Percentiles rank a stretch among this genome's conserved stretches.
Conservation (phyloP, 2,329 filamentous ascomycete species). For the Aspergillus spinulosporus region DNA sequence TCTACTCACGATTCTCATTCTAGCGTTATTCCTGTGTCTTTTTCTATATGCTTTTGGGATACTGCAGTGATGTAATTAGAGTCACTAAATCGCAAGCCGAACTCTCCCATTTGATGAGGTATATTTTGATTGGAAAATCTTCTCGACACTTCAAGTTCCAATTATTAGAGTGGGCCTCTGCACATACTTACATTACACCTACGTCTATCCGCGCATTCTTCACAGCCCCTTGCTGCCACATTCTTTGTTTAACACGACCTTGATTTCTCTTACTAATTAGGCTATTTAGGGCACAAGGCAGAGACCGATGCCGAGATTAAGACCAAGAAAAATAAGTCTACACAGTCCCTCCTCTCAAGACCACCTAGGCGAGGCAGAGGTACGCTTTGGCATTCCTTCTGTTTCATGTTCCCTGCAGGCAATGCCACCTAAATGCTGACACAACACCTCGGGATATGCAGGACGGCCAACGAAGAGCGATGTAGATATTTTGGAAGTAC, state of each 20-base stretch:
- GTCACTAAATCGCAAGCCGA: conserved; percentile 10
- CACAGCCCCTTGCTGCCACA: conserved; percentile 18
- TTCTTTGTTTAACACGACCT: conserved; percentile 5
- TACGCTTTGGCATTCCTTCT: neutral
- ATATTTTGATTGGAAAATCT: neutral
- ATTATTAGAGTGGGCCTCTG: conserved; percentile 4
- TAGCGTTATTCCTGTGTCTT: conserved; percentile 27
- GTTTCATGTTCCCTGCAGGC: too few species aligned
- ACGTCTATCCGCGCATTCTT: conserved; percentile 16
- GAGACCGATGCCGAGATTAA: neutral
- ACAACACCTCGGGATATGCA: too few species aligned
- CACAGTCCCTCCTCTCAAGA: neutral
- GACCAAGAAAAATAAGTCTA: neutral
- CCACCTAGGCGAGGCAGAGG: conserved; percentile 4
- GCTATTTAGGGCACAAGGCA: neutral
- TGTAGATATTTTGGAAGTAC: too few species aligned
- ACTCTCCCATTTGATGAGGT: neutral
- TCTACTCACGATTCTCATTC: conserved; percentile 21
- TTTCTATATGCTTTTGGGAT: conserved; percentile 28
- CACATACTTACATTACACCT: neutral
- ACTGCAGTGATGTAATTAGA: conserved; percentile 24
- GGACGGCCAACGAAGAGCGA: too few species aligned
- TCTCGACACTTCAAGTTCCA: neutral
- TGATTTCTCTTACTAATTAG: conserved; percentile 12
- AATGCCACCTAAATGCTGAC: too few species aligned